Base-by-base conservation (phyloP, 1,139 yeast species). In the Taphrina communis region DNA sequence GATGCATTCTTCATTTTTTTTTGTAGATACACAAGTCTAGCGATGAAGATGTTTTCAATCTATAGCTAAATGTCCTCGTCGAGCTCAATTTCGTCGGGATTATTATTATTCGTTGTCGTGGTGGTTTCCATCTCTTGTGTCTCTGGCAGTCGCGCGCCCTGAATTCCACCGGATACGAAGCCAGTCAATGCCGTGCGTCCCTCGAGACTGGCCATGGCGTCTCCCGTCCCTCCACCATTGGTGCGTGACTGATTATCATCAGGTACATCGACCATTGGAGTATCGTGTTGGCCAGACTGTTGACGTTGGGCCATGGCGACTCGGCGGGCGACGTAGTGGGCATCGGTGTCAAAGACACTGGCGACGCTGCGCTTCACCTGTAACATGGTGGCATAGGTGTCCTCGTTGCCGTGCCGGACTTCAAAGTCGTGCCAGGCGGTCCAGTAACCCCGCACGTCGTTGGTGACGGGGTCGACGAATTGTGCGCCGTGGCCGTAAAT, bases 361-460 rank as follows among this genome's bases (percentile, higher is more conserved):
- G 78, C 80, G n/a, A 83, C 80, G 61, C 83, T 80, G 65, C 93
- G 81, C 76, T 87, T 89, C 73, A 82, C 80, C 61, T 88, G 80
- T 31, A 92, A 77, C 93, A 91, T 88, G 17, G 87, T 88, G 74
- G 89, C 91, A 77, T 85, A 91, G 0, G 89, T 85, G 1, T 81
- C 82, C 74, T 89, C 96, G 71, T 84, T 80, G 1, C 97, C 97
- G 76, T 85, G 75, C 21, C 84, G 81, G 51, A 90, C 76, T 75
- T 92, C 97, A 77, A 91, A 90, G 12, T 80, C 77, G 70, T 87
- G 88, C 96, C 97, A 92, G 55, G 78, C 77, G 0, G 78, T 77
- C 93, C 93, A 88, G 9, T 84, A 76, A 5, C 76, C 77, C 31
- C 1, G 1, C 31, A 25, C 31, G 69, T 73, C 59, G 72, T 77